Evolutionary conservation across 495 filamentous ascomycete species (phyloP).

Genomic region (Podospora sp.): DNA sequence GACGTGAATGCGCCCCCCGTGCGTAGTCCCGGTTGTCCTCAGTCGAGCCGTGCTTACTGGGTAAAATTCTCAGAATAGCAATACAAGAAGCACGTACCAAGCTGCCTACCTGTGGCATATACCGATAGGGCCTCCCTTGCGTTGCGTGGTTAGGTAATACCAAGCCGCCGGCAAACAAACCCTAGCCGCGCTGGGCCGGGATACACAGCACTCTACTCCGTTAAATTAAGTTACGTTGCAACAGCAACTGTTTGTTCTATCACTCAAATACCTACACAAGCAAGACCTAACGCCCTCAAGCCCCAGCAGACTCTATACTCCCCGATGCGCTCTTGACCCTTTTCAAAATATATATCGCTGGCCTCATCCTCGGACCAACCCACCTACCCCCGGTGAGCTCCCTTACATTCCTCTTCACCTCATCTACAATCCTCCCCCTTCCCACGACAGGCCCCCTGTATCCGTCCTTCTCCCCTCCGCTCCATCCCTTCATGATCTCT

Average conservation of each 20-base stretch:
- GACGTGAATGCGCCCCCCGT: not conserved
- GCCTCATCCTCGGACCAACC: constrained; percentile 62
- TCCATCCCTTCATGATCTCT: constrained; percentile 58
- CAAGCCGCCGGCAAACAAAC: not conserved
- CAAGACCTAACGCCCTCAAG: constrained; percentile 3
- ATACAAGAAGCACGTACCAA: no score
- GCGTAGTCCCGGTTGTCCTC: not conserved
- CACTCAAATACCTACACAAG: not conserved
- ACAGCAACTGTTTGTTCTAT: not conserved
- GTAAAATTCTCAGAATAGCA: not conserved
- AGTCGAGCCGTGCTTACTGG: not conserved
- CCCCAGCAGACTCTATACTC: constrained; percentile 16
- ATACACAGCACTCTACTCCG: not conserved
- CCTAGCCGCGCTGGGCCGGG: not conserved
- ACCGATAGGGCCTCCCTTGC: not conserved
- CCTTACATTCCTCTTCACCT: constrained; percentile 35
- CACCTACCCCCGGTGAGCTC: constrained; percentile 61
- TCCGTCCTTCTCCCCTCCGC: constrained; percentile 29
- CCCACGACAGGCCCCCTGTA: constrained; percentile 33
- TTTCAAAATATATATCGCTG: constrained; percentile 59
- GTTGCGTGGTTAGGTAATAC: not conserved
- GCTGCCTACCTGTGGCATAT: not conserved
- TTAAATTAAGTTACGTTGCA: not conserved
- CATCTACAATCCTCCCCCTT: constrained; percentile 34
- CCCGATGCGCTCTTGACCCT: constrained; percentile 38